Evolutionary conservation across 768 basidiomycete species (phyloP), one percentile per base, ranked within the genome.

Genomic region (Leucogyrophana mollusca): DNA sequence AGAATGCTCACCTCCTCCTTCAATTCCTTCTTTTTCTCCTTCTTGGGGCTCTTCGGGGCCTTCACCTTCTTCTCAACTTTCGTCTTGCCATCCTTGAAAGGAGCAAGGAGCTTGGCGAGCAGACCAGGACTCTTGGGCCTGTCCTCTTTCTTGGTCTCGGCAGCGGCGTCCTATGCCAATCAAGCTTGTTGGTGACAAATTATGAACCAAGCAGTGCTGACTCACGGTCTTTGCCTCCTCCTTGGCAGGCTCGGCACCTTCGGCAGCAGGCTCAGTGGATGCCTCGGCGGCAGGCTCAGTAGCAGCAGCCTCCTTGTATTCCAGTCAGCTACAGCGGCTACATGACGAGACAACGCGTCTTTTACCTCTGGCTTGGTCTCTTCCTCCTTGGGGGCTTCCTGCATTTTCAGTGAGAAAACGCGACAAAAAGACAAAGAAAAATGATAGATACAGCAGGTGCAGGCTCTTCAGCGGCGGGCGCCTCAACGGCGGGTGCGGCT

Each of bases 61-160:
- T 69, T 76, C 65, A 76, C 76, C 53, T 67, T 73, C 70, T 77
- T 88, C 55, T 83, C 81, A 45, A 67, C 72, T 64, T 74, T 76
- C 51, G 62, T 64, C 66, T 70, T 74, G 42, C 62, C 59, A 34
- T 66, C 65, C 73, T 88, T 90, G 78, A 92, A 84, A 34, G 86
- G 79, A 22, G 83, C 82, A 49, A 94, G 82, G 51, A 94, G 71
- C 70, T 87, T 93, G 56, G 82, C 63, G 47, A 94, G 75, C 55
- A 93, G 60, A 43, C 79, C 71, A 14, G 89, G 88, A 71, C 87
- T 90, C 80, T 84, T 88, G 57, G 88, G 86, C 56, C 78, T 77
- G 32, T 88, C 83, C 55, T 90, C 84, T 74, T 89, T 90, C 80
- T 85, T 84, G 3, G 61, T 50, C 47, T 74, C 65, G 42, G 73